Conservation (phyloP, 1,284 basidiomycete species). For the Cutaneotrichosporon cyanovorans region DNA sequence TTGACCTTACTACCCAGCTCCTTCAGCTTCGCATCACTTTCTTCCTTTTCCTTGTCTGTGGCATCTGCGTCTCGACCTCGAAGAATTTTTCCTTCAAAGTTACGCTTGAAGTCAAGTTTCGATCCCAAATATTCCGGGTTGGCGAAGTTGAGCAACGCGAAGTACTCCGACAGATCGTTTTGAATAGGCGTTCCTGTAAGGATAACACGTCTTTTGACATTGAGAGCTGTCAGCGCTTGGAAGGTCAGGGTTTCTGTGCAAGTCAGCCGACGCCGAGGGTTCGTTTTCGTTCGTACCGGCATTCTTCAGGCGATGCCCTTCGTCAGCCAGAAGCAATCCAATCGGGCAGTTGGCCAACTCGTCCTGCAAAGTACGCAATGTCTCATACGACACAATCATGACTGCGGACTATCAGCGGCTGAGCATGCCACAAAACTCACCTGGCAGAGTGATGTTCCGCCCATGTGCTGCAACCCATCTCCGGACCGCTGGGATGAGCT, state of each 20-base stretch:
- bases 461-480: conserved; percentile 82
- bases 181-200: conserved; percentile 93
- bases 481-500: conserved; percentile 66
- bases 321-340: conserved; percentile 87
- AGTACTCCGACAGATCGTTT: conserved; percentile 96
- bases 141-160: conserved; percentile 90
- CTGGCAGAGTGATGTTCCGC: conserved; percentile 79
- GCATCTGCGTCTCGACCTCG: conserved; percentile 89
- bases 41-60: conserved; percentile 69
- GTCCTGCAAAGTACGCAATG: conserved; percentile 70
- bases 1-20: conserved; percentile 85
- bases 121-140: conserved; percentile 93
- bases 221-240: conserved; percentile 71
- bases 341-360: conserved; percentile 74
- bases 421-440: conserved; percentile 46
- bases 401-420: conserved; percentile 51
- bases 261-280: background rate
- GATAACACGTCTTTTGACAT: conserved; percentile 91
- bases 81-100: conserved; percentile 91
- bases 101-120: conserved; percentile 89
- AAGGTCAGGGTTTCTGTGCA: conserved; percentile 75
- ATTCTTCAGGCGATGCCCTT: conserved; percentile 96
- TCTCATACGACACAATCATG: conserved; percentile 99
- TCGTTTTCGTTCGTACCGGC: conserved; percentile 66
- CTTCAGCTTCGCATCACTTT: conserved; percentile 84